Conservation (phyloP, 108 stramenopile species). For the Nannochloropsis granulata region DNA sequence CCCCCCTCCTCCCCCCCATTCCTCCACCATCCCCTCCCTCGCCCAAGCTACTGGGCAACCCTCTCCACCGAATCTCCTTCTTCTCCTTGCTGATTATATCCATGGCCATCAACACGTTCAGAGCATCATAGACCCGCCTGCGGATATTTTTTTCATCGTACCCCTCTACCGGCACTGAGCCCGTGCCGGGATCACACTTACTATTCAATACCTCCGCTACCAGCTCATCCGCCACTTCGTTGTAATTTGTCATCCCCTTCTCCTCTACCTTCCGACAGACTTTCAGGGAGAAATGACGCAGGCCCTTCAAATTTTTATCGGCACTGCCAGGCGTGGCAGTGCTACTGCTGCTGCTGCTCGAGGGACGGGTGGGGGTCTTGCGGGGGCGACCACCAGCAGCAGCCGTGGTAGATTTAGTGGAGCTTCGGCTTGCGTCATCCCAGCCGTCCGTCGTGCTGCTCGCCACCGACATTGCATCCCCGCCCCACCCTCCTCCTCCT, state of each 20-base stretch:
- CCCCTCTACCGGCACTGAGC: background rate
- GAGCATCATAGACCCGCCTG: slow-evolving; percentile 82
- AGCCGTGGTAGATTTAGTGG: background rate
- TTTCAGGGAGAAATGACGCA: slow-evolving; percentile 78
- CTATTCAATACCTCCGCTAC: slow-evolving; percentile 47
- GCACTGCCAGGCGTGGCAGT: background rate
- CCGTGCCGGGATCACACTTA: slow-evolving; percentile 3
- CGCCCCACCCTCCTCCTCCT: background rate
- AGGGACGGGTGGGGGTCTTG: background rate
- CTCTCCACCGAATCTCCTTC: slow-evolving; percentile 23
- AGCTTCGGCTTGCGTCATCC: background rate
- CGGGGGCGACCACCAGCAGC: background rate
- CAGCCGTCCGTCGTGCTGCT: background rate
- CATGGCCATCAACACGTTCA: slow-evolving; percentile 89
- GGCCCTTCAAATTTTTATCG: slow-evolving; percentile 40
- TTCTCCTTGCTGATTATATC: slow-evolving; percentile 81
- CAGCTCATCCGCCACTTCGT: slow-evolving; percentile 87
- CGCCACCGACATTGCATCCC: background rate
- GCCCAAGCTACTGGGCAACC: background rate
- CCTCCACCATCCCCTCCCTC: background rate
- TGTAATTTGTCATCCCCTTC: slow-evolving; percentile 77
- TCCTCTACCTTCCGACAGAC: slow-evolving; percentile 79
- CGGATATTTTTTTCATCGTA: slow-evolving; percentile 45
- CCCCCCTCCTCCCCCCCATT: background rate
- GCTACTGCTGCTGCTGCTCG: background rate